Conservation (phyloP, 2,329 filamentous ascomycete genomes). For the Clarireedia sp. region DNA sequence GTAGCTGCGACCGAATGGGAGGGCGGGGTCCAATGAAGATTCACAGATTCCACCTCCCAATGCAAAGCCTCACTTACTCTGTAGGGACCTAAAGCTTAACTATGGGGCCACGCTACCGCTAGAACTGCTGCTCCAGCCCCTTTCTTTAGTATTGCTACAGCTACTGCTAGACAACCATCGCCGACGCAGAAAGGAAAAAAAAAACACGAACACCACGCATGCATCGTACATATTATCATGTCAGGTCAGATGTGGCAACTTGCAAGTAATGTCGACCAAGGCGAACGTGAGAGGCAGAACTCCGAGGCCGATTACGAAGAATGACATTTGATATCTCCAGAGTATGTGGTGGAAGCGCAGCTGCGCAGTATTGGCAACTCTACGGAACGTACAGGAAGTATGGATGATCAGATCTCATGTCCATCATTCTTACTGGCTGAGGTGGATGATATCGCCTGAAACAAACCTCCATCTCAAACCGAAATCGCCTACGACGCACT, state of each 20-base stretch:
- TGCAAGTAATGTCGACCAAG: neutral
- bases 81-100: too few relatives aligned
- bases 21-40: neutral
- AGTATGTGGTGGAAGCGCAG: neutral
- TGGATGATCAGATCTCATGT: neutral
- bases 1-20: neutral
- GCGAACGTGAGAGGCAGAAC: neutral
- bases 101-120: too few relatives aligned
- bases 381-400: neutral
- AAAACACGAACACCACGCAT: neutral
- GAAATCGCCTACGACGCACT: neutral
- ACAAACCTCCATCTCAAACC: constrained; percentile 5
- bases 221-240: neutral
- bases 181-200: neutral
- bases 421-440: neutral
- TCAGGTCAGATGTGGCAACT: too few relatives aligned
- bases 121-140: too few relatives aligned
- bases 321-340: too few relatives aligned
- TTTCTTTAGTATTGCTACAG: too few relatives aligned
- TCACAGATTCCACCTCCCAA: neutral
- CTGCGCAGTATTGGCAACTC: neutral
- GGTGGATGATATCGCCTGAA: constrained; percentile 4
- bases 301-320: too few relatives aligned
- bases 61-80: neutral
- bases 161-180: too few relatives aligned